Percentiles rank a stretch among this genome's conserved stretches.
phyloP scores from a whole-genome alignment of 2,329 filamentous ascomycete species.

The Aspergillus glaucus region DNA sequence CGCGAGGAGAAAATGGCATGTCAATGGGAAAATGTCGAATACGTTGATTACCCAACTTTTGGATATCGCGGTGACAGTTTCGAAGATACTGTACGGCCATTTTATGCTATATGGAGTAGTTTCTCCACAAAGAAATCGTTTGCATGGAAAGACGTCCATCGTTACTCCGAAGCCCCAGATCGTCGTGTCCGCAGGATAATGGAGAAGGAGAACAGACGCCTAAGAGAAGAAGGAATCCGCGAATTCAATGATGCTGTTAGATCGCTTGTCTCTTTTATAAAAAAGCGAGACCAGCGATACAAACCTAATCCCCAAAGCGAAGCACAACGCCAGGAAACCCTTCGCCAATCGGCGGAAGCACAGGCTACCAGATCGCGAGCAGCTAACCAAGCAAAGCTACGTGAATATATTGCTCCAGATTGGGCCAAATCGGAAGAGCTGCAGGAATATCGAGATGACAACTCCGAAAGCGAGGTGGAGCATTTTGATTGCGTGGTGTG shows the following conservation, averaged over 20 bases:
- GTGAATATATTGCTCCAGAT: slow-evolving; percentile 59
- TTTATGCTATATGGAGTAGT: slow-evolving; percentile 73
- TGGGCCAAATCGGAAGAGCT: slow-evolving; percentile 63
- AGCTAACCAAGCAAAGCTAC: slow-evolving; percentile 68
- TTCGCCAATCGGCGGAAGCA: slow-evolving; percentile 71
- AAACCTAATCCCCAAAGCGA: slow-evolving; percentile 70
- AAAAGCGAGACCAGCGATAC: slow-evolving; percentile 85
- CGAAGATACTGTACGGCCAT: slow-evolving; percentile 68
- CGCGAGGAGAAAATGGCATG: slow-evolving; percentile 72
- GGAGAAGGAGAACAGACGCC: slow-evolving; percentile 89
- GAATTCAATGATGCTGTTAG: slow-evolving; percentile 92
- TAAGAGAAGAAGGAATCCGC: slow-evolving; percentile 72
- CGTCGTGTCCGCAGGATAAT: slow-evolving; percentile 73
- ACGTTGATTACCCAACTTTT: slow-evolving; percentile 71
- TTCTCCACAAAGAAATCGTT: slow-evolving; percentile 84
- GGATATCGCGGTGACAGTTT: slow-evolving; percentile 69
- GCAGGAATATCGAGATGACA: slow-evolving; percentile 45
- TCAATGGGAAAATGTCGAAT: slow-evolving; percentile 57
- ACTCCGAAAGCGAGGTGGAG: slow-evolving; percentile 44
- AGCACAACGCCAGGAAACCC: slow-evolving; percentile 68
- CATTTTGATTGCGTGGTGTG: slow-evolving; percentile 59
- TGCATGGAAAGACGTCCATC: slow-evolving; percentile 81
- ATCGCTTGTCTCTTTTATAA: slow-evolving; percentile 77
- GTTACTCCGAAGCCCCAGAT: slow-evolving; percentile 79
- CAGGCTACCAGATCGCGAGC: slow-evolving; percentile 80